Evolutionary conservation across 1,139 yeast genomes (phyloP).

Genomic region (Hansenula anomala): DNA sequence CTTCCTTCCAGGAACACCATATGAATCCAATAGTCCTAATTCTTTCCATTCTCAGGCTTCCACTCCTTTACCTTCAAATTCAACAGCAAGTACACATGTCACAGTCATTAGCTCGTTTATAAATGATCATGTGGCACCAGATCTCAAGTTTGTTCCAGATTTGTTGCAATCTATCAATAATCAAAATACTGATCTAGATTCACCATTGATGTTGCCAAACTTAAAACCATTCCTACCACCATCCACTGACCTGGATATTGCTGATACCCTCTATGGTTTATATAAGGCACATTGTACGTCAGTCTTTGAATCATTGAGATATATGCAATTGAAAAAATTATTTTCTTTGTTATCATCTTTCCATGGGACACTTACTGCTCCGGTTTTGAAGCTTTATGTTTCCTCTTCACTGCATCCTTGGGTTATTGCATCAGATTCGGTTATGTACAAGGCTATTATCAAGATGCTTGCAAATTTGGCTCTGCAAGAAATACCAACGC

Average conservation of each 20-base stretch:
- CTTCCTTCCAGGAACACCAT: conserved; percentile 28
- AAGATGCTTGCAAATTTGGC: conserved; percentile 63
- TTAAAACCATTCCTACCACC: conserved; percentile 46
- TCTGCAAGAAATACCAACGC: conserved; percentile 55
- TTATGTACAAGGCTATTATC: conserved; percentile 56
- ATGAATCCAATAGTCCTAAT: conserved; percentile 24
- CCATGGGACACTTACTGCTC: conserved; percentile 56
- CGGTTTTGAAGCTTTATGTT: conserved; percentile 56
- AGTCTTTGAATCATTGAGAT: conserved; percentile 61
- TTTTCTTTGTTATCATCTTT: conserved; percentile 51
- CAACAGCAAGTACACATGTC: conserved; percentile 10
- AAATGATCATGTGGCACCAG: conserved; percentile 18
- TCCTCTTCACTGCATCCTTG: conserved; percentile 50
- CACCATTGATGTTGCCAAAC: conserved; percentile 42
- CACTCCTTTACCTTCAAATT: conserved; percentile 18
- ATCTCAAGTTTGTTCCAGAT: conserved; percentile 35
- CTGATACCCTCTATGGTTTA: conserved; percentile 54
- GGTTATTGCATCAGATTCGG: conserved; percentile 62
- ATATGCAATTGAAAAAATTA: conserved; percentile 60
- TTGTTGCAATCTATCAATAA: conserved; percentile 26
- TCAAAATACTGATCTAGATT: conserved; percentile 18
- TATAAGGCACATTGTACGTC: conserved; percentile 62
- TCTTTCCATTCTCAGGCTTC: conserved; percentile 21
- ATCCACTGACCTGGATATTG: conserved; percentile 52
- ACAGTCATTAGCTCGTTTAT: conserved; percentile 11